Conservation (phyloP, 73 alveolate genomes). For the Tetrahymena malaccensis region DNA sequence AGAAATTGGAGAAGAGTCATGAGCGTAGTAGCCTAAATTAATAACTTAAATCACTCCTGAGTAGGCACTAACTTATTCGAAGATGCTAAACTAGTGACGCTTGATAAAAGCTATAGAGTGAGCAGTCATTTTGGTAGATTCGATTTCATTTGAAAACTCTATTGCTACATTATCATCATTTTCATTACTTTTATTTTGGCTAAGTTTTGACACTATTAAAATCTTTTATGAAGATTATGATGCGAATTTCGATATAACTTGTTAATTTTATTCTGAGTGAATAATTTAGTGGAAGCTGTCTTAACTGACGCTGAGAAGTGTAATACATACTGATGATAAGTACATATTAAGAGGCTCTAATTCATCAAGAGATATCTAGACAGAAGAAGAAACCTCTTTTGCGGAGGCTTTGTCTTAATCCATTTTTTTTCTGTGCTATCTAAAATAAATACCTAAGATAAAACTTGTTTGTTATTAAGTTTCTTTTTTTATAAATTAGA, state of each 20-base stretch:
- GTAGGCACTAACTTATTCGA: not conserved
- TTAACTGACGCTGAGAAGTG: not conserved
- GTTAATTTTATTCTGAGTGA: not conserved
- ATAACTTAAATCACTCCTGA: constrained; percentile 47
- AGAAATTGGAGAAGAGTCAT: constrained; percentile 55
- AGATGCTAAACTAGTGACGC: constrained; percentile 44
- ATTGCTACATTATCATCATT: not conserved
- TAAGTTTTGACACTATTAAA: not conserved
- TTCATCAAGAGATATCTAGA: not conserved
- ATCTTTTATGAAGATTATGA: not conserved
- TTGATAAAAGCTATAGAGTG: constrained; percentile 42
- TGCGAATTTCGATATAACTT: not conserved
- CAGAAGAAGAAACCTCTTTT: not conserved
- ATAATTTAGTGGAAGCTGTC: not conserved
- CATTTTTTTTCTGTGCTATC: not conserved
- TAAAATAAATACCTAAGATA: not conserved
- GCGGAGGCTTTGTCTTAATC: not conserved
- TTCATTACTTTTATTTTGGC: not conserved
- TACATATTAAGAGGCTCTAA: not conserved
- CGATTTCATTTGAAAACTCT: not conserved
- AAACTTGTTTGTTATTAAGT: not conserved
- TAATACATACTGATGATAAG: not conserved
- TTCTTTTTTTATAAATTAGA: not conserved
- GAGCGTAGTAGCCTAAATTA: constrained; percentile 67
- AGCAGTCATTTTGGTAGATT: not conserved